Evolutionary conservation across 768 basidiomycete species (phyloP), one percentile per base, ranked within the genome.

Genomic region (Mycena polygramma): DNA sequence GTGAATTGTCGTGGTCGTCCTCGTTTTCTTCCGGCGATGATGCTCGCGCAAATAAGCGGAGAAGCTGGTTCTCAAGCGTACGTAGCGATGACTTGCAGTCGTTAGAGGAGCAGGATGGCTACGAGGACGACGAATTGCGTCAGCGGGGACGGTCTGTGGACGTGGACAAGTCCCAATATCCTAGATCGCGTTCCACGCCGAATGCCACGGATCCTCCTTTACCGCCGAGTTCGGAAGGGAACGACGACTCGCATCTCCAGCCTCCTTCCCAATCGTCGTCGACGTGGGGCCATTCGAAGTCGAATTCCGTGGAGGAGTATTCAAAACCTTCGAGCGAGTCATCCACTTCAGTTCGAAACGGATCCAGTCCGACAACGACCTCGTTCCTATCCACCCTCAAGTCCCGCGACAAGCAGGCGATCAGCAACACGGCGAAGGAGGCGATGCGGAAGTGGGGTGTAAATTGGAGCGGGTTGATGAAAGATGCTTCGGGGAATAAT

Each of bases 381-480:
- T 87, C 91, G 20, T 93, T 98, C 82, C 87, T 97, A 55, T 89
- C 93, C 20, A 91, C 92, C 26, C 85, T 94, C 61, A 93, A 92
- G 77, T 89, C 94, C 8, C 92, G 91, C 51, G 96, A 97, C 79
- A 97, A 95, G 77, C 93, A 96, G 78, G 93, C 94, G 9, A 82
- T 97, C 52, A 91, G 90, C 72, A 92, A 93, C 74, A 90, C 93
- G 0, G 94, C 96, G 15, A 93, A 92, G 77, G 97, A 98, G 76
- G 88, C 93, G 11, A 92, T 98, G 86, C 90, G 92, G 68, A 97
- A 97, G 78, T 97, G 95, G 95, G 91, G 95, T 26, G 91, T 90
- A 35, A 94, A 90, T 67, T 96, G 94, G 92, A 83, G 88, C 54
- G 85, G 85, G 15, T 75, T 90, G 78, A 90, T 86, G 81, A 91